phyloP scores from a whole-genome alignment of 106 monocot species.

The Dendrobium catenatum region DNA sequence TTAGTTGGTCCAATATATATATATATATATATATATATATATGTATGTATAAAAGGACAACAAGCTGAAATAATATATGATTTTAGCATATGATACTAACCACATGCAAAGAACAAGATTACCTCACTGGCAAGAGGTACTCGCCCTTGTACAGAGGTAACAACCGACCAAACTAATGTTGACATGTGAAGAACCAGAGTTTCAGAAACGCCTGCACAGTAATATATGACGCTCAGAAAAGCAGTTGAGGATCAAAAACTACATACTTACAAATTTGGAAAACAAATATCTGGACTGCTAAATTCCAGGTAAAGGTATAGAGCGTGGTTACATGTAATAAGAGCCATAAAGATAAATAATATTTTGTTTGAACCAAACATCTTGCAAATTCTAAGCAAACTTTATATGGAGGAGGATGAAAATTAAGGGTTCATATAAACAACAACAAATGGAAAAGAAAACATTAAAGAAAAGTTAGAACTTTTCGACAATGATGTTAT shows the following conservation, averaged over 20 bases:
- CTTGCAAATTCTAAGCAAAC: background rate
- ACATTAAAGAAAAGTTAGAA: background rate
- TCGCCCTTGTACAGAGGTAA: conserved; percentile 79
- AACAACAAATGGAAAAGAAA: background rate
- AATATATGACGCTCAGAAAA: background rate
- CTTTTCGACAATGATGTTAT: background rate
- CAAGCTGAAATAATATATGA: background rate
- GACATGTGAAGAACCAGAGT: conserved; percentile 95
- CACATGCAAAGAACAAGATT: background rate
- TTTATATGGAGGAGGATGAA: background rate
- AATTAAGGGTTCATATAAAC: background rate
- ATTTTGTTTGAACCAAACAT: background rate
- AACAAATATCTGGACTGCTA: background rate
- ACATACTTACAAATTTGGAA: background rate
- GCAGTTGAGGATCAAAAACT: background rate
- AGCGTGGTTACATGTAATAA: background rate
- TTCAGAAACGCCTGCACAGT: conserved; percentile 69
- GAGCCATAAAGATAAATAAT: too few species aligned
- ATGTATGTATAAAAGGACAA: background rate
- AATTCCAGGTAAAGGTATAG: background rate
- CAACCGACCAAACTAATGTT: conserved; percentile 87
- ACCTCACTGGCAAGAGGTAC: conserved; percentile 95
- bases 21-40: too few species aligned
- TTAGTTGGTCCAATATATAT: too few species aligned
- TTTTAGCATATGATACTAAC: background rate